Evolutionary conservation across 202 grass and related monocot species (phyloP), one percentile per base, ranked within the genome.

Genomic region (Tripidium arundinaceum): DNA sequence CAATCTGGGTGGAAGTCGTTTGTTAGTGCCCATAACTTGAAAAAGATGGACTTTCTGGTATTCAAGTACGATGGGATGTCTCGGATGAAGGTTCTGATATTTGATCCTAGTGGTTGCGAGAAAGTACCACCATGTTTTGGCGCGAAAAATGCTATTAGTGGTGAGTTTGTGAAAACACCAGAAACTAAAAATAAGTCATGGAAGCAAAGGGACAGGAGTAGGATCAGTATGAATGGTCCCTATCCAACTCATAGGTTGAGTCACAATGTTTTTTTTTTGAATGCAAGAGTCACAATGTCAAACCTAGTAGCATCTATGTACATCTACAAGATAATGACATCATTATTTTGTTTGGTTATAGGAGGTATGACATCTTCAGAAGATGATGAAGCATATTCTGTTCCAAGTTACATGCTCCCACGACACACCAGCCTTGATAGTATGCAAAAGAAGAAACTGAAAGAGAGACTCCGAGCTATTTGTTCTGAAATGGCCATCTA

Each of bases 1-100:
- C 75, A 79, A 14, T 72, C 65, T 4, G 83, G 88, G 37, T 94
- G 91, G 86, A 31, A 81, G 8, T 19, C 55, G 0, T 91, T 91
- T 72, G 83, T 36, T 27, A 12, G 19, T 60, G 65, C 59, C 14
- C 84, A 94, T 65, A 22, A 79, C 8, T 27, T 91, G 38, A 72
- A 65, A 61, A 57, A 34, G 21, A 13, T 28, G 5, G 87, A 90
- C 37, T 39, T 86, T 25, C 40, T 93, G 46, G 62, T 85, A 49
- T 93, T 93, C 47, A 90, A 83, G 63, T 89, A 84, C 1, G 16
- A 57, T 24, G 71, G 65, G 8, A 46, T 41, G 11, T 86, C 85
- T 14, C 65, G 38, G 8, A 67, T 90, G 43, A 74, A 90, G 67
- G 82, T 87, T 26, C 38, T 74, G 3, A 87, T 85, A 39, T 88